These are phyloP conservation scores for Dryas integrifolia DNA, from an alignment of 331 rosid species.

Conservation along the genomic window DNA sequence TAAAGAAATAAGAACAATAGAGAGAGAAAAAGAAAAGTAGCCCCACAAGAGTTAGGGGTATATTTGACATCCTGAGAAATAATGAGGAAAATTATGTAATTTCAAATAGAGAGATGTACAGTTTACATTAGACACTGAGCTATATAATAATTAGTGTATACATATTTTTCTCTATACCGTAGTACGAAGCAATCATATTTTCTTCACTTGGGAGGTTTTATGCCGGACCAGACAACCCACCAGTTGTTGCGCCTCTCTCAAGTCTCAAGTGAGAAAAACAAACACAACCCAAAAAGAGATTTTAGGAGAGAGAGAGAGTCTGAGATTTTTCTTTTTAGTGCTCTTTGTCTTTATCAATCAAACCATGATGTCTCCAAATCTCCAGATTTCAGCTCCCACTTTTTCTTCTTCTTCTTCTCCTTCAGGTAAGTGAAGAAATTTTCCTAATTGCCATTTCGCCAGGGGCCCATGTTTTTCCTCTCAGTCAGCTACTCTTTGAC, in stretches of 20 bases:
- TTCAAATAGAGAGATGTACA: background rate
- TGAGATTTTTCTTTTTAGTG: constrained; percentile 18
- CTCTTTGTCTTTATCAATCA: constrained; percentile 26
- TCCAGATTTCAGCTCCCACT: constrained; percentile 24
- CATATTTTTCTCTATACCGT: background rate
- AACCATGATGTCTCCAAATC: constrained; percentile 30
- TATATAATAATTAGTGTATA: background rate
- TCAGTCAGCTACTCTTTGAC: constrained; percentile 6
- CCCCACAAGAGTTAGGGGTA: background rate
- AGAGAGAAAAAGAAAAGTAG: background rate
- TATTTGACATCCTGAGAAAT: too few species aligned
- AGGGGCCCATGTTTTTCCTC: background rate
- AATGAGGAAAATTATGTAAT: background rate
- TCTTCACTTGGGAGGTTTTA: constrained; percentile 48
- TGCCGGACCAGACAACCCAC: constrained; percentile 73
- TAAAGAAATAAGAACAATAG: background rate
- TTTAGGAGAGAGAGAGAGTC: background rate
- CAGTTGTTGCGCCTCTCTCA: constrained; percentile 68
- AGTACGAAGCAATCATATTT: background rate
- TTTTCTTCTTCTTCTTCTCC: background rate
- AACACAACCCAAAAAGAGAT: constrained; percentile 1
- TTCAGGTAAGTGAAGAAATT: constrained; percentile 24
- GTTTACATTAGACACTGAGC: too few species aligned
- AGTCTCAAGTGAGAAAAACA: constrained; percentile 37
- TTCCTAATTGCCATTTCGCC: background rate